These are phyloP conservation scores for Aspergillus bertholletiae DNA, from an alignment of 495 filamentous ascomycete genomes.

Conservation along the genomic window DNA sequence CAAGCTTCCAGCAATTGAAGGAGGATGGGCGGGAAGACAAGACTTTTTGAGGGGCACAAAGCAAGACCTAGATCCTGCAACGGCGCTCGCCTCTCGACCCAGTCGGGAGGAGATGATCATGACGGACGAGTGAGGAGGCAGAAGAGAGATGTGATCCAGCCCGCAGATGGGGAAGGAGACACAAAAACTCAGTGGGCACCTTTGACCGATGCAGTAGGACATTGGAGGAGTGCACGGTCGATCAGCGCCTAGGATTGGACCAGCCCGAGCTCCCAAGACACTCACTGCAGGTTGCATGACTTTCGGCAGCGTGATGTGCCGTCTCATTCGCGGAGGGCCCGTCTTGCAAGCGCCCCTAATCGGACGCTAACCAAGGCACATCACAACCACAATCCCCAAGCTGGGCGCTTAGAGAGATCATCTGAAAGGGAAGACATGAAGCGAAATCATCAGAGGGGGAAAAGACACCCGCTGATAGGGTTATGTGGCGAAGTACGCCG, in stretches of 20 bases:
- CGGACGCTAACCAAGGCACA: constrained; percentile 11
- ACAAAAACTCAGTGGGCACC: constrained; percentile 12
- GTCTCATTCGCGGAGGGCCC: constrained; percentile 12
- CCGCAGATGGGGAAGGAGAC: constrained; percentile 22
- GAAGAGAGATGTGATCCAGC: constrained; percentile 32
- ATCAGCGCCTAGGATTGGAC: constrained; percentile 1
- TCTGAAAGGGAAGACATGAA: too few relatives aligned
- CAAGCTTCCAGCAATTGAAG: constrained; percentile 24
- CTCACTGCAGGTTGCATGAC: constrained; percentile 22
- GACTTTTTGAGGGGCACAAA: constrained; percentile 36
- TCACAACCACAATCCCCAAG: not conserved
- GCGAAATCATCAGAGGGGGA: too few relatives aligned
- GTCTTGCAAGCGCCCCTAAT: constrained; percentile 18
- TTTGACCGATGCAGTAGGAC: not conserved
- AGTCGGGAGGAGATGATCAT: constrained; percentile 12
- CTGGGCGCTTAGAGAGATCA: constrained; percentile 3
- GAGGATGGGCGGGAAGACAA: constrained; percentile 25
- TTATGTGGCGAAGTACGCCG: too few relatives aligned
- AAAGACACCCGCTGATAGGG: too few relatives aligned
- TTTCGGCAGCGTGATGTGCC: not conserved
- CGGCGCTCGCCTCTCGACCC: constrained; percentile 4
- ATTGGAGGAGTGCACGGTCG: constrained; percentile 10
- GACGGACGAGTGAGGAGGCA: constrained; percentile 33
- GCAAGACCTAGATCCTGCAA: constrained; percentile 13
- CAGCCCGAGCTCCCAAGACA: not conserved